Conservation (phyloP, 2,329 filamentous ascomycete species). For the Fusarium sublunatum region DNA sequence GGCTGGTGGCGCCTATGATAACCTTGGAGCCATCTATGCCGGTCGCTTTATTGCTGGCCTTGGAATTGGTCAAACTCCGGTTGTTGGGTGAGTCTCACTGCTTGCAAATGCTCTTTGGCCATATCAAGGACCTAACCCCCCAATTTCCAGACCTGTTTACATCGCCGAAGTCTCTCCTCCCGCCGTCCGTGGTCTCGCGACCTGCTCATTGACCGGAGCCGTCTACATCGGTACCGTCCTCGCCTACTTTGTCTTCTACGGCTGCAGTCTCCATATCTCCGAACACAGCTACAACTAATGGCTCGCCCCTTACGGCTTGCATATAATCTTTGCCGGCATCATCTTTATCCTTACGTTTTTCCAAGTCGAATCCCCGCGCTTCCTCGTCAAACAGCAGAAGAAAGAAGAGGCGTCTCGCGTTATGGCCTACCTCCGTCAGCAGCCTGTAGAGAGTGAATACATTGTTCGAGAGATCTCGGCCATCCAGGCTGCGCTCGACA, state of each 20-base stretch:
- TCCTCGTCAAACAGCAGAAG: slow-evolving; percentile 72
- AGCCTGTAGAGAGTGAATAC: slow-evolving; percentile 69
- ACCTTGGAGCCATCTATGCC: slow-evolving; percentile 69
- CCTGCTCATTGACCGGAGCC: slow-evolving; percentile 62
- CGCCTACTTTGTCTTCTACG: slow-evolving; percentile 81
- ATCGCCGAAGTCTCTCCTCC: slow-evolving; percentile 78
- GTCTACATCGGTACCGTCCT: slow-evolving; percentile 84
- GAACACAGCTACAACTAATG: slow-evolving; percentile 61
- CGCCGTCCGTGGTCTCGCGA: slow-evolving; percentile 77
- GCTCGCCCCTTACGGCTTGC: slow-evolving; percentile 78
- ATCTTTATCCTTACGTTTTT: slow-evolving; percentile 77
- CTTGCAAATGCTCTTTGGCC: too few relatives aligned
- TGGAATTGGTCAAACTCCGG: slow-evolving; percentile 75
- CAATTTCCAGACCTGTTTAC: slow-evolving; percentile 65
- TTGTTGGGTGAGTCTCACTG: slow-evolving; percentile 59
- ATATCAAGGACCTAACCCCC: too few relatives aligned
- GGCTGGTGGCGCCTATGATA: slow-evolving; percentile 62
- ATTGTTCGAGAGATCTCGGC: slow-evolving; percentile 67
- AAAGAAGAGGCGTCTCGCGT: slow-evolving; percentile 66
- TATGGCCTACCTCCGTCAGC: slow-evolving; percentile 68
- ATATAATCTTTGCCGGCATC: slow-evolving; percentile 80
- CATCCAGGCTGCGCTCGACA: slow-evolving; percentile 75
- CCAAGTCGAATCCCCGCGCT: slow-evolving; percentile 76
- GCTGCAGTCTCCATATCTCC: slow-evolving; percentile 62
- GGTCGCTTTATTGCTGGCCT: slow-evolving; percentile 74